Percentiles rank a stretch among this genome's conserved stretches.
phyloP scores from a whole-genome alignment of 1,284 basidiomycete species.

The Termitomyces sp. region DNA sequence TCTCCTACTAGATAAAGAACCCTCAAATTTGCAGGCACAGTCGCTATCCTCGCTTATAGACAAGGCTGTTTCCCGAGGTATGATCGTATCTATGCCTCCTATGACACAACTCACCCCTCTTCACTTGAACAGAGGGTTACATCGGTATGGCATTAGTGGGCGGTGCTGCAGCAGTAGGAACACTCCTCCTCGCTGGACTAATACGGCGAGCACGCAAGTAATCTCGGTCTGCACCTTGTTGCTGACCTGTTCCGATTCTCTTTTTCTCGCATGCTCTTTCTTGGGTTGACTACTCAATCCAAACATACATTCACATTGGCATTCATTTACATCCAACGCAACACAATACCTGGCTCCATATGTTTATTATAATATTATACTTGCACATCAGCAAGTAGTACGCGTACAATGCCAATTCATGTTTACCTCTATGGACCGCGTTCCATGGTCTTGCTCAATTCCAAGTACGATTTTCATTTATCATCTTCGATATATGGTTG shows the following conservation, averaged over 20 bases:
- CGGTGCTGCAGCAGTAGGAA: conserved; percentile 83
- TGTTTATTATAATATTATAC: conserved; percentile 9
- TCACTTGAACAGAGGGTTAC: conserved; percentile 65
- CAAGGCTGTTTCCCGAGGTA: conserved; percentile 81
- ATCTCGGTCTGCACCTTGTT: conserved; percentile 17
- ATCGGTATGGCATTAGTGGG: conserved; percentile 94
- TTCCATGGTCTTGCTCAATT: neutral
- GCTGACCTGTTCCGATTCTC: conserved; percentile 1
- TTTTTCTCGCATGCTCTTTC: neutral
- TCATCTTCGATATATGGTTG: neutral
- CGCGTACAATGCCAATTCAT: neutral
- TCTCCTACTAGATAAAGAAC: conserved; percentile 89
- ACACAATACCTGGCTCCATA: conserved; percentile 10
- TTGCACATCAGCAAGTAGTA: conserved; percentile 5
- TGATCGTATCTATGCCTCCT: conserved; percentile 18
- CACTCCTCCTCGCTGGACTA: conserved; percentile 76
- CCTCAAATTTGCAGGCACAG: conserved; percentile 90
- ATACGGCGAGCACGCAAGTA: conserved; percentile 84
- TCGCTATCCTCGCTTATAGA: conserved; percentile 86
- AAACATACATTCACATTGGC: neutral
- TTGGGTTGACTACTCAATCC: neutral
- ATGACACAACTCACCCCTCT: conserved; percentile 7
- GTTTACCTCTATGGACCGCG: conserved; percentile 9
- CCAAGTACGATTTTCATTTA: neutral
- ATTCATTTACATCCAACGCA: neutral